Conservation (phyloP, 108 stramenopile genomes). For the Pelagomonas calceolata region DNA sequence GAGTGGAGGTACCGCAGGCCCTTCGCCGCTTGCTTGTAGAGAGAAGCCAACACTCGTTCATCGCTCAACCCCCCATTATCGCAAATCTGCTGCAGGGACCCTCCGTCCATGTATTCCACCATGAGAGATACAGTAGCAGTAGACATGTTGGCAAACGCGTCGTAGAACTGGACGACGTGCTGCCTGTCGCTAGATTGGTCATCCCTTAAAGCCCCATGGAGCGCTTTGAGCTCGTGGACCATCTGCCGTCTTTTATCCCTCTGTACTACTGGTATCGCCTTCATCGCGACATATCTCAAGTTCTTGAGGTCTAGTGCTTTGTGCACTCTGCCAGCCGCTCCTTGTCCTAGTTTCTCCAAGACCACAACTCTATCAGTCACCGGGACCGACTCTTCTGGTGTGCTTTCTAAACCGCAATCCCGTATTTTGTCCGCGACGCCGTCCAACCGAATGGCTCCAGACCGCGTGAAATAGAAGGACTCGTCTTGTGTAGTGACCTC, state of each 20-base stretch:
- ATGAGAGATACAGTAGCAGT: conserved; percentile 30
- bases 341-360: conserved; percentile 20
- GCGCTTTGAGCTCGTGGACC: conserved; percentile 27
- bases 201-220: conserved; percentile 12
- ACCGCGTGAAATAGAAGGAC: conserved; percentile 20
- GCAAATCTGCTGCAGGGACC: conserved; percentile 35
- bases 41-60: conserved; percentile 29
- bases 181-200: not conserved
- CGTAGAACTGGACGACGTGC: conserved; percentile 23
- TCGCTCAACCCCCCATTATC: conserved; percentile 12
- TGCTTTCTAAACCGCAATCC: conserved; percentile 2
- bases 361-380: conserved; percentile 29
- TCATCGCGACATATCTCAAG: conserved; percentile 25
- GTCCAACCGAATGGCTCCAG: conserved; percentile 17
- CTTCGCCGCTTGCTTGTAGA: conserved; percentile 25
- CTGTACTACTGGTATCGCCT: conserved; percentile 3
- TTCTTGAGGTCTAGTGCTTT: conserved; percentile 25
- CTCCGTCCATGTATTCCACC: conserved; percentile 46
- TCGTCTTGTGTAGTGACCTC: conserved; percentile 8
- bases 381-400: not conserved
- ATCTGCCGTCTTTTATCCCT: conserved; percentile 29
- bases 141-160: conserved; percentile 26
- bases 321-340: conserved; percentile 28
- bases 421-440: conserved; percentile 18
- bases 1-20: conserved; percentile 28